Percentiles rank a stretch among this genome's conserved stretches.
phyloP scores from a whole-genome alignment of 805 yeast species.

The Cyberlindnera mycetangii region DNA sequence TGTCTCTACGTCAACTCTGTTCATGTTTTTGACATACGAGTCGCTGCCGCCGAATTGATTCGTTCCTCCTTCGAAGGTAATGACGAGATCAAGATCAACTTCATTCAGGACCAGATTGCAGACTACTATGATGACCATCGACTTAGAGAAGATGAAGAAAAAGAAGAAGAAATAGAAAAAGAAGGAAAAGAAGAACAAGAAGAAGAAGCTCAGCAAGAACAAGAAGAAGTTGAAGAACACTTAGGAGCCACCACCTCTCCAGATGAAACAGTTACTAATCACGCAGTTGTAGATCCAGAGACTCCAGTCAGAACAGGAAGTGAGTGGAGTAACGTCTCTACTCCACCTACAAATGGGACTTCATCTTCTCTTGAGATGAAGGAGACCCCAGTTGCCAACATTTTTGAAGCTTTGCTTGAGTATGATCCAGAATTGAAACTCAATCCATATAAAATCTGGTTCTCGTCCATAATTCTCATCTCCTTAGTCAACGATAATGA shows the following conservation, averaged over 20 bases:
- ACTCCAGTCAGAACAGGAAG: slow-evolving; percentile 1
- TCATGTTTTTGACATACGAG: slow-evolving; percentile 78
- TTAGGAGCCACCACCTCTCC: neutral
- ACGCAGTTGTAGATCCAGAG: neutral
- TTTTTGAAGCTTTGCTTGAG: slow-evolving; percentile 69
- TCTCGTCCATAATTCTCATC: slow-evolving; percentile 65
- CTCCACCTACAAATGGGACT: slow-evolving; percentile 3
- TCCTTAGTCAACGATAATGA: slow-evolving; percentile 56
- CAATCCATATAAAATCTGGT: slow-evolving; percentile 88
- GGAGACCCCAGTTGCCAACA: slow-evolving; percentile 47
- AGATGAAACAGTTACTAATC: neutral
- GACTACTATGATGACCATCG: slow-evolving; percentile 33
- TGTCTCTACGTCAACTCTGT: slow-evolving; percentile 73
- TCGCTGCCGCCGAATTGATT: slow-evolving; percentile 64
- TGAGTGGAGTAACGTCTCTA: neutral
- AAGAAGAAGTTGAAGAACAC: slow-evolving; percentile 23
- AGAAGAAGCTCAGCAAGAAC: too few species aligned
- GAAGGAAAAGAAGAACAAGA: slow-evolving; percentile 24
- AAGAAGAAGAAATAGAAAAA: slow-evolving; percentile 2
- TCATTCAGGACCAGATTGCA: slow-evolving; percentile 63
- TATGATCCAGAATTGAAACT: slow-evolving; percentile 68
- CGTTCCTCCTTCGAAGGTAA: slow-evolving; percentile 69
- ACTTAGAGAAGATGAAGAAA: slow-evolving; percentile 23
- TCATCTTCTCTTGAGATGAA: slow-evolving; percentile 7
- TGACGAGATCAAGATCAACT: slow-evolving; percentile 53